These are phyloP conservation scores for Phellopilus nigrolimitatus DNA, from an alignment of 1,284 basidiomycete species.

Conservation along the genomic window DNA sequence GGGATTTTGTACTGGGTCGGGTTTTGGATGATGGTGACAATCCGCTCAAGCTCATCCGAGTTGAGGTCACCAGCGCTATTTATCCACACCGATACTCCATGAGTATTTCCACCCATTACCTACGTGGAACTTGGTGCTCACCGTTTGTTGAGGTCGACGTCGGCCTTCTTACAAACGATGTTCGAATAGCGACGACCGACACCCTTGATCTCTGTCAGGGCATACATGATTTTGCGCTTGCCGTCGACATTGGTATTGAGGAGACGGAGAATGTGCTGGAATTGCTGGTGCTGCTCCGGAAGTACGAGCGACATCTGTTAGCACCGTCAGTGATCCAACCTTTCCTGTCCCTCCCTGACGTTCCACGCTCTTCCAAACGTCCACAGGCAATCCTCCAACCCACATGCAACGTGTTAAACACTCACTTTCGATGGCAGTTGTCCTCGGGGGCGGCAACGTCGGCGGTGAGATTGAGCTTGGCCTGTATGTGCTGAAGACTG, in stretches of 20 bases:
- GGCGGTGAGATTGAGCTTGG: too few species aligned
- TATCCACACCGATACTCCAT: slow-evolving; percentile 2
- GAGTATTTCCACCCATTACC: neutral
- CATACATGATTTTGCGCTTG: slow-evolving; percentile 98
- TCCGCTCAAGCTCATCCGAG: slow-evolving; percentile 96
- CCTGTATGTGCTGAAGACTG: too few species aligned
- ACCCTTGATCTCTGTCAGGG: slow-evolving; percentile 99
- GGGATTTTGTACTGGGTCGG: slow-evolving; percentile 99
- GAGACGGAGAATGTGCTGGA: slow-evolving; percentile 97
- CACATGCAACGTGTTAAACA: too few species aligned
- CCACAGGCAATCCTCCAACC: too few species aligned
- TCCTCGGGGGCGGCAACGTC: too few species aligned
- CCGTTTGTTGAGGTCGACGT: slow-evolving; percentile 99
- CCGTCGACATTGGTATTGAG: slow-evolving; percentile 99
- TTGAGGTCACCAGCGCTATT: slow-evolving; percentile 87
- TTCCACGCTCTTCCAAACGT: too few species aligned
- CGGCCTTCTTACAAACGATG: slow-evolving; percentile 99
- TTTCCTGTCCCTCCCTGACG: neutral
- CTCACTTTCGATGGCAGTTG: too few species aligned
- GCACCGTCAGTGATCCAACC: slow-evolving; percentile 6
- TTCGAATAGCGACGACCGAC: slow-evolving; percentile 99
- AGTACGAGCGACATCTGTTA: slow-evolving; percentile 84
- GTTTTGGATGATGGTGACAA: slow-evolving; percentile 99
- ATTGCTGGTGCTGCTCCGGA: slow-evolving; percentile 89
- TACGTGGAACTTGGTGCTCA: slow-evolving; percentile 42